Conservation (phyloP, 2,329 filamentous ascomycete species). For the Ceratocystis cacaofunesta region DNA sequence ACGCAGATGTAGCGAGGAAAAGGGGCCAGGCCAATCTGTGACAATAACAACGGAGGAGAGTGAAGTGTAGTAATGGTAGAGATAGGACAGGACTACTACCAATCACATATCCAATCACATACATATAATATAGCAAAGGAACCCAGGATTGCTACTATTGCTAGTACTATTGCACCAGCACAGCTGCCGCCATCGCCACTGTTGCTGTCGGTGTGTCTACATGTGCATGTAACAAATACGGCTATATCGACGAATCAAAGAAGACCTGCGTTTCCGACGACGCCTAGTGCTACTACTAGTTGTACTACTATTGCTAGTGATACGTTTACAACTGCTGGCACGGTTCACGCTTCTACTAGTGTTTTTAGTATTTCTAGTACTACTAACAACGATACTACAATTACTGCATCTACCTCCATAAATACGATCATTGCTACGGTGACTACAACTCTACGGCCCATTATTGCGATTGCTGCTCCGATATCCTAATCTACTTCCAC, state of each 20-base stretch:
- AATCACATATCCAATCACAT: not conserved
- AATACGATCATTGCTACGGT: not conserved
- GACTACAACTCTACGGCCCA: too few relatives aligned
- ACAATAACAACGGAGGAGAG: not conserved
- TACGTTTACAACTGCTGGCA: not conserved
- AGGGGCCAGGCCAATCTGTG: slow-evolving; percentile 6
- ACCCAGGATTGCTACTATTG: not conserved
- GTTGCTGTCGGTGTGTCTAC: too few relatives aligned
- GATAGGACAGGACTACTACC: not conserved
- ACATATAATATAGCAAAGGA: not conserved
- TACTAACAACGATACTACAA: not conserved
- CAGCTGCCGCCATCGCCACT: too few relatives aligned
- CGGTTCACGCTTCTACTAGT: not conserved
- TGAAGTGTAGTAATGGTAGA: not conserved
- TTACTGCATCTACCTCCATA: not conserved
- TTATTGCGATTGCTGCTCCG: too few relatives aligned
- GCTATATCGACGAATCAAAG: too few relatives aligned
- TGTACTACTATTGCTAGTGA: not conserved
- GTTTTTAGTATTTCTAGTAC: not conserved
- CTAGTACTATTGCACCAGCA: not conserved
- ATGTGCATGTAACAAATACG: too few relatives aligned
- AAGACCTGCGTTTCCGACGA: not conserved
- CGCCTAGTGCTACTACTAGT: not conserved
- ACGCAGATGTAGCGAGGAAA: slow-evolving; percentile 4
- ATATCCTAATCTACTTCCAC: too few relatives aligned